Evolutionary conservation across 257 asterid species (phyloP).

Genomic region (Petrea volubilis): DNA sequence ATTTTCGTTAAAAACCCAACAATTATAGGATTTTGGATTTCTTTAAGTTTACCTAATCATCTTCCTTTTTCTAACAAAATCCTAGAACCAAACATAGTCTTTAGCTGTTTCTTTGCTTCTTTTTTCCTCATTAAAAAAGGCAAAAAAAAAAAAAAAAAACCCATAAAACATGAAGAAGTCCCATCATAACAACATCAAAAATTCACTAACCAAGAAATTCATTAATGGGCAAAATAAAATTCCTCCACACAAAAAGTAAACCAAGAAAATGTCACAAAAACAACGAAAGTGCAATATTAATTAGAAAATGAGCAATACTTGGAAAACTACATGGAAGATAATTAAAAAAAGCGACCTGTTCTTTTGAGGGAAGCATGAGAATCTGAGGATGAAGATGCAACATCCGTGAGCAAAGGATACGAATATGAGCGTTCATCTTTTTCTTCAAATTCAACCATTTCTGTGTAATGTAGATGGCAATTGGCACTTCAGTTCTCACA

Average conservation of each 20-base stretch:
- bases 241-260: neutral
- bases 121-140: neutral
- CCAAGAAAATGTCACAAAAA: neutral
- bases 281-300: neutral
- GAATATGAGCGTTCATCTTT: conserved; percentile 21
- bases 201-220: neutral
- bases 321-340: neutral
- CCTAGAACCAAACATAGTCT: too few relatives aligned
- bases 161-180: neutral
- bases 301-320: neutral
- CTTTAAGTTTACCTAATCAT: too few relatives aligned
- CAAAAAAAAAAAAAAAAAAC: neutral
- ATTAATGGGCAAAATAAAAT: neutral
- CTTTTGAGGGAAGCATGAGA: conserved; percentile 35
- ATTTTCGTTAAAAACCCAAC: too few relatives aligned
- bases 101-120: too few relatives aligned
- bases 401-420: conserved; percentile 41
- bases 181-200: neutral
- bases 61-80: too few relatives aligned
- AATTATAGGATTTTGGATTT: too few relatives aligned
- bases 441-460: conserved; percentile 37
- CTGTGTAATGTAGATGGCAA: neutral
- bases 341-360: conserved; percentile 34
- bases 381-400: conserved; percentile 41
- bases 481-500: too few relatives aligned